phyloP scores from a whole-genome alignment of 306 rosid genomes.

The Inga laurina region DNA sequence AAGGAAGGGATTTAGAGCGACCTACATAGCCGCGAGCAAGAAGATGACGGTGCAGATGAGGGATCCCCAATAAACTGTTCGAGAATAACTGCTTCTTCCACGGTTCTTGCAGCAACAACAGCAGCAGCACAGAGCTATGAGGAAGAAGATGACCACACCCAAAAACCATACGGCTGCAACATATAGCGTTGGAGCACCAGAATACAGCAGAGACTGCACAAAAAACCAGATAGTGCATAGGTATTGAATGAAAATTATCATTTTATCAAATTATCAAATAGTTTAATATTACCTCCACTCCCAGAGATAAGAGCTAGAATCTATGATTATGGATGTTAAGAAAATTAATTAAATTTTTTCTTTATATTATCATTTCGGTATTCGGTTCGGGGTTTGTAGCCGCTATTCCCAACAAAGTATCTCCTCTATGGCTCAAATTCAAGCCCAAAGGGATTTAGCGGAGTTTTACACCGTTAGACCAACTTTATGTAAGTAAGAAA shows the following conservation, averaged over 20 bases:
- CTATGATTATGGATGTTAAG: too few species aligned
- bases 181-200: conserved; percentile 40
- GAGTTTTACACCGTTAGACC: too few species aligned
- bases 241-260: background rate
- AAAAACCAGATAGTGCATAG: background rate
- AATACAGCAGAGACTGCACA: conserved; percentile 47
- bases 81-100: conserved; percentile 35
- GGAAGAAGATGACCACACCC: conserved; percentile 9
- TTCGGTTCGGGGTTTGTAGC: too few species aligned
- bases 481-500: too few species aligned
- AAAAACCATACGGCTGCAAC: conserved; percentile 43
- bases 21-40: conserved; percentile 51
- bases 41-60: conserved; percentile 41
- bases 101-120: conserved; percentile 9
- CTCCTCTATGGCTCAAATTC: too few species aligned
- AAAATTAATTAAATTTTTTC: too few species aligned
- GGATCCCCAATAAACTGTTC: conserved; percentile 32
- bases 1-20: background rate
- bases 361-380: too few species aligned
- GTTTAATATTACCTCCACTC: too few species aligned
- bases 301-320: too few species aligned
- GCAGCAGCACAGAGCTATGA: conserved; percentile 13
- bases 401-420: accelerated
- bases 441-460: too few species aligned
- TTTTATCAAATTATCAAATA: too few species aligned